These are phyloP conservation scores for Echium plantagineum DNA, from an alignment of 257 asterid genomes.

Conservation along the genomic window DNA sequence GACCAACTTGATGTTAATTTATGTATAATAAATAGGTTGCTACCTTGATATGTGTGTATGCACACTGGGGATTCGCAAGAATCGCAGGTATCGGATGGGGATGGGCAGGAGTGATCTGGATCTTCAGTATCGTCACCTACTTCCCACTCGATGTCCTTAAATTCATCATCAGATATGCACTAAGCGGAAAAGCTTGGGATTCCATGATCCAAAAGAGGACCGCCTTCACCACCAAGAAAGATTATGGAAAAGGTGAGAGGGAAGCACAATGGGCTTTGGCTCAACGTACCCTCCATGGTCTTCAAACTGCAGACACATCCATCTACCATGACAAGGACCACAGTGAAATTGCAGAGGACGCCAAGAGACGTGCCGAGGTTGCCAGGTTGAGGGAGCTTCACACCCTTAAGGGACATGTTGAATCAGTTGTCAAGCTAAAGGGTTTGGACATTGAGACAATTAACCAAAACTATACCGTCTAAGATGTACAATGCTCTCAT, in stretches of 20 bases:
- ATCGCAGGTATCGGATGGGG: conserved; percentile 80
- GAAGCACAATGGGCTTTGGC: conserved; percentile 86
- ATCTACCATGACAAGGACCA: conserved; percentile 30
- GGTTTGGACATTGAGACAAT: conserved; percentile 60
- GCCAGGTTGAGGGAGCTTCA: conserved; percentile 75
- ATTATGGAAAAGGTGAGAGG: conserved; percentile 63
- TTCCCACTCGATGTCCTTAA: conserved; percentile 75
- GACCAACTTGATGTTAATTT: background rate
- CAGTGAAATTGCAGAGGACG: conserved; percentile 59
- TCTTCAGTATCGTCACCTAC: conserved; percentile 56
- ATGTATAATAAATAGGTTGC: conserved; percentile 32
- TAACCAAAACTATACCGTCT: conserved; percentile 57
- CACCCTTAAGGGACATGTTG: conserved; percentile 78
- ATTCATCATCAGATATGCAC: conserved; percentile 46
- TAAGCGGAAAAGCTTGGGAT: conserved; percentile 77
- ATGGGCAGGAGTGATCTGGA: conserved; percentile 81
- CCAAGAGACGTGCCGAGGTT: conserved; percentile 66
- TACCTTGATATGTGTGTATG: conserved; percentile 59
- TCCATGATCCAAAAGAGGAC: conserved; percentile 71
- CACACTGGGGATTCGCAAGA: conserved; percentile 65
- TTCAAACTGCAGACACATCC: conserved; percentile 22
- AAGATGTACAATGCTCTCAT: conserved; percentile 4
- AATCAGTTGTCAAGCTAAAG: conserved; percentile 62
- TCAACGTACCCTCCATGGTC: conserved; percentile 81
- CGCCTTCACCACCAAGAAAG: conserved; percentile 80